phyloP scores from a whole-genome alignment of 768 basidiomycete genomes.

The Cyclocybe aegerita region DNA sequence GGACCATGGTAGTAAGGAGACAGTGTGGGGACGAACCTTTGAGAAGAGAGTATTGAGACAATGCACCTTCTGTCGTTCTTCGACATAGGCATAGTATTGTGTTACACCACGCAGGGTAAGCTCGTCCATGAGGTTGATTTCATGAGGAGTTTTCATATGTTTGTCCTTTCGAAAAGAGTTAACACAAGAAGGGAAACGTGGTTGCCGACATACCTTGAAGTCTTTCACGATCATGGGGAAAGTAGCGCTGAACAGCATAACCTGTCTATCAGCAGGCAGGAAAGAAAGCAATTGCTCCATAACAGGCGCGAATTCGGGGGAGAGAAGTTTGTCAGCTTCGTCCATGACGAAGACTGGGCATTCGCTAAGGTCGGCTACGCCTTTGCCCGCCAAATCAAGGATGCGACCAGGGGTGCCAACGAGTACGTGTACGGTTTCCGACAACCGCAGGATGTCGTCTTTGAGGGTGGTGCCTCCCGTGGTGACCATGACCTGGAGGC shows the following conservation, averaged over 20 bases:
- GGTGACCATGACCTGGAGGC: constrained; percentile 97
- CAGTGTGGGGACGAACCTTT: constrained; percentile 56
- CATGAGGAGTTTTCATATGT: constrained; percentile 93
- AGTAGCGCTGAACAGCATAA: constrained; percentile 99
- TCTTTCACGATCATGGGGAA: constrained; percentile 99
- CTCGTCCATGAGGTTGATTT: constrained; percentile 99
- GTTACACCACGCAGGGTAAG: constrained; percentile 97
- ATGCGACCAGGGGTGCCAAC: constrained; percentile 98
- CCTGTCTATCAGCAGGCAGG: constrained; percentile 84
- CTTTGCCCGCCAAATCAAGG: constrained; percentile 90
- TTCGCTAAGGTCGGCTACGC: constrained; percentile 89
- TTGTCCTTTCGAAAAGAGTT: constrained; percentile 61
- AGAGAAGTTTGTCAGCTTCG: constrained; percentile 97
- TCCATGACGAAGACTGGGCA: constrained; percentile 99
- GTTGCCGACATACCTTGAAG: constrained; percentile 72
- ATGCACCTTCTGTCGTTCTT: constrained; percentile 99
- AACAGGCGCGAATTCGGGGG: constrained; percentile 96
- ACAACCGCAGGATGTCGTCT: constrained; percentile 93
- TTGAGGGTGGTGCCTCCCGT: constrained; percentile 98
- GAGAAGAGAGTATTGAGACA: constrained; percentile 99
- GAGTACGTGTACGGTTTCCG: constrained; percentile 90
- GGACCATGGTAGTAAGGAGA: background rate
- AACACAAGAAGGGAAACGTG: background rate
- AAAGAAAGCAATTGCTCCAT: constrained; percentile 94
- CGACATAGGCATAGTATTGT: constrained; percentile 99